Percentiles rank a stretch among this genome's conserved stretches.
Evolutionary conservation across 75 land plant species (phyloP).

Genomic region (Adiantum capillusveneris): DNA sequence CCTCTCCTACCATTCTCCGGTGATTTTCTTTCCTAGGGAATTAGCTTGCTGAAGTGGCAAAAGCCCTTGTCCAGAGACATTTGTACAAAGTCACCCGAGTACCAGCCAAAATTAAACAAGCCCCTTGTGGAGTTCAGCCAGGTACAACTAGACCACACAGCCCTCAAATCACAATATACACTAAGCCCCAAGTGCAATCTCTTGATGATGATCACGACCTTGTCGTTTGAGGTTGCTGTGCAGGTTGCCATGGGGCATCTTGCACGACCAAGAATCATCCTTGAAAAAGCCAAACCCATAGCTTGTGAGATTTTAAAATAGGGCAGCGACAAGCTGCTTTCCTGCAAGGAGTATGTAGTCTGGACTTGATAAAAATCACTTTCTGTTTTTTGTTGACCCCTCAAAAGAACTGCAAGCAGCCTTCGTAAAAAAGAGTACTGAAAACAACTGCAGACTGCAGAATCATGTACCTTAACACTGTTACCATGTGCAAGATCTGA

Average conservation of each 20-base stretch:
- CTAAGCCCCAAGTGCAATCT: neutral
- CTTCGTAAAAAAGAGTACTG: neutral
- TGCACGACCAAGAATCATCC: neutral
- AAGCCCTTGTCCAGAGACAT: too few relatives aligned
- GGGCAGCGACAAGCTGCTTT: too few relatives aligned
- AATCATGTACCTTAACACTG: conserved; percentile 71
- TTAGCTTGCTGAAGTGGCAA: too few relatives aligned
- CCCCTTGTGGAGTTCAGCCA: neutral
- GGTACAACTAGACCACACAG: neutral
- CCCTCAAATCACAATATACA: neutral
- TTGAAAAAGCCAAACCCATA: neutral
- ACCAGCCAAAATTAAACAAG: neutral
- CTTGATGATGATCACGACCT: neutral
- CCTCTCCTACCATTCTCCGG: too few relatives aligned
- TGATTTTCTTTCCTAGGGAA: too few relatives aligned
- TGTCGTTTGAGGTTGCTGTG: too few relatives aligned
- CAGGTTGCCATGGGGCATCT: too few relatives aligned
- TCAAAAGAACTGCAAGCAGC: too few relatives aligned
- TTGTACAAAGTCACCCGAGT: neutral
- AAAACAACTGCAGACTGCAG: neutral
- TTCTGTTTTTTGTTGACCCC: neutral
- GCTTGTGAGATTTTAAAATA: too few relatives aligned
- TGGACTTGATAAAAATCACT: neutral
- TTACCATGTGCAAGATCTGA: conserved; percentile 46
- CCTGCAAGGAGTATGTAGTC: too few relatives aligned